Percentiles rank a stretch among this genome's conserved stretches.
These are phyloP conservation scores for Arthrobotrys iridis DNA, from an alignment of 2,329 filamentous ascomycete genomes.

Conservation along the genomic window DNA sequence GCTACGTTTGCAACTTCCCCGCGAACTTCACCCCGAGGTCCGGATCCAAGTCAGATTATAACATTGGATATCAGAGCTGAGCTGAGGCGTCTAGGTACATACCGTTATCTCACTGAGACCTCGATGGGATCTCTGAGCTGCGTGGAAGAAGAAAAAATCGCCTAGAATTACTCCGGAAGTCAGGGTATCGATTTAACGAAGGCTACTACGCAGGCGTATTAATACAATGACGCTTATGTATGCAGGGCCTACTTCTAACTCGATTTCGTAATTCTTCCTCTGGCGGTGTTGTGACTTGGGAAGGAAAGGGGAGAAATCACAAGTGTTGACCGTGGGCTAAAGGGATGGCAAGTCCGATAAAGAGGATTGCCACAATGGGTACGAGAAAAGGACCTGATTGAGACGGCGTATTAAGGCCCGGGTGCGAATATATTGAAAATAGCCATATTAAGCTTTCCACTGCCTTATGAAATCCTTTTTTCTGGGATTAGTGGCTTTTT, in stretches of 20 bases:
- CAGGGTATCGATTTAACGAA: conserved; percentile 3
- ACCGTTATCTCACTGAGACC: not conserved
- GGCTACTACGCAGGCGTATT: not conserved
- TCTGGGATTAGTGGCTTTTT: conserved; percentile 17
- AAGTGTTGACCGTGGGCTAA: conserved; percentile 1
- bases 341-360: not conserved
- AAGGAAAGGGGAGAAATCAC: conserved; percentile 12
- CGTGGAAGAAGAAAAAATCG: conserved; percentile 10
- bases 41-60: not conserved
- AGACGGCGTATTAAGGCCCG: conserved; percentile 8
- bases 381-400: conserved; percentile 3
- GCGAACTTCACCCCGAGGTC: not conserved
- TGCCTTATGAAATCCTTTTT: conserved; percentile 6
- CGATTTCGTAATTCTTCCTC: not conserved
- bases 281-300: conserved; percentile 20
- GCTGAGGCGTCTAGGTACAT: not conserved
- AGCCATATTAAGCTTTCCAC: conserved; percentile 3
- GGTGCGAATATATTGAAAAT: not conserved
- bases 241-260: conserved; percentile 14
- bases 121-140: not conserved
- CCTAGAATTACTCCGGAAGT: conserved; percentile 26
- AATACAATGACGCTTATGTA: not conserved
- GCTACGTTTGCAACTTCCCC: not conserved
- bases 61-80: not conserved
- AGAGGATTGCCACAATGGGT: not conserved